Evolutionary conservation across 306 rosid genomes (phyloP).

Genomic region (Astragalus membranaceus): DNA sequence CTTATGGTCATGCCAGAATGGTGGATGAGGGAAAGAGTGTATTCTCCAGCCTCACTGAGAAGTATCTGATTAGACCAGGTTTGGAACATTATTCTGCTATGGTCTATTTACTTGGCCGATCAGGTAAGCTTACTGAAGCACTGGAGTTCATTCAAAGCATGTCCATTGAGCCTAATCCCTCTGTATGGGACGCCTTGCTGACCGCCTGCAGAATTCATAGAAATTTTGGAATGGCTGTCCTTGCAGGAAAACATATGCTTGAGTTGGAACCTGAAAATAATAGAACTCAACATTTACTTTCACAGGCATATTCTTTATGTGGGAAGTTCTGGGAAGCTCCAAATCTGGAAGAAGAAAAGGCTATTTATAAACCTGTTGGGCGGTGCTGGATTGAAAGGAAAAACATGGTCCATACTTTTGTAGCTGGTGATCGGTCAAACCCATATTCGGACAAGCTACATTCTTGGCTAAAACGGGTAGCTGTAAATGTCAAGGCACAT

Average conservation of each 20-base stretch:
- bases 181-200: slow-evolving; percentile 65
- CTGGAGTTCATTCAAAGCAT: slow-evolving; percentile 57
- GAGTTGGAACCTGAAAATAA: slow-evolving; percentile 64
- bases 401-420: slow-evolving; percentile 52
- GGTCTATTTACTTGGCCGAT: slow-evolving; percentile 73
- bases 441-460: slow-evolving; percentile 34
- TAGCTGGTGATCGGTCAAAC: slow-evolving; percentile 46
- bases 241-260: slow-evolving; percentile 53
- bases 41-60: slow-evolving; percentile 53
- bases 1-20: slow-evolving; percentile 69
- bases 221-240: slow-evolving; percentile 51
- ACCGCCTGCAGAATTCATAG: slow-evolving; percentile 73
- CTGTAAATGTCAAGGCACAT: slow-evolving; percentile 38
- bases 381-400: slow-evolving; percentile 73
- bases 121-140: slow-evolving; percentile 79
- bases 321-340: slow-evolving; percentile 49
- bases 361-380: slow-evolving; percentile 40
- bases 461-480: slow-evolving; percentile 50
- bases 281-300: slow-evolving; percentile 37
- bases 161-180: slow-evolving; percentile 68
- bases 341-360: slow-evolving; percentile 48
- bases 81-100: slow-evolving; percentile 76
- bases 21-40: slow-evolving; percentile 57
- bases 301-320: slow-evolving; percentile 53
- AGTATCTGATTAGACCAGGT: slow-evolving; percentile 52